Evolutionary conservation across 768 basidiomycete species (phyloP), one percentile per base, ranked within the genome.

Genomic region (Cubamyces sp.): DNA sequence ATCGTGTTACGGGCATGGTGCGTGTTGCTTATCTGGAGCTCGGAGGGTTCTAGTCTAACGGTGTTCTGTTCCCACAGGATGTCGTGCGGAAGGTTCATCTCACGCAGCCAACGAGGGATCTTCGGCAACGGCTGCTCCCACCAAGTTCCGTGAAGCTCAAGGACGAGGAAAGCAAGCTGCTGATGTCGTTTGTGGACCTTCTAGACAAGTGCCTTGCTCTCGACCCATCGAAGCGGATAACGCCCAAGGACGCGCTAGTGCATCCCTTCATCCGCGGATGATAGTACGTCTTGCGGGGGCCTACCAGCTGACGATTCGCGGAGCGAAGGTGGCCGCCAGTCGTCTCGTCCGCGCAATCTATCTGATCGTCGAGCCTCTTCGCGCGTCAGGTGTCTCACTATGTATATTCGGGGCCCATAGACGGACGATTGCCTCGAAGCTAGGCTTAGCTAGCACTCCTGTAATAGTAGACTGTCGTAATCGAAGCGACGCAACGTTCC

Each of bases 161-260:
- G 69, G 95, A 96, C 67, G 96, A 96, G 59, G 95, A 98, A 76
- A 85, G 81, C 70, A 92, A 92, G 75, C 73, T 92, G 66, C 66
- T 97, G 11, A 71, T 81, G 23, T 84, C 87, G 5, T 97, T 99
- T 70, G 83, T 96, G 51, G 96, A 98, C 73, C 74, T 98, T 47
- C 74, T 99, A 60, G 96, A 98, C 70, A 95, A 90, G 76, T 96
- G 96, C 73, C 80, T 97, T 26, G 79, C 85, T 21, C 81, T 99
- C 16, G 96, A 98, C 72, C 91, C 96, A 2, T 81, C 85, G 43
- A 86, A 93, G 72, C 78, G 96, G 69, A 85, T 97, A 34, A 87
- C 87, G n/a, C 95, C 96, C 1, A 87, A 89, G 70, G 96, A 98
- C 70, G 95, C 93, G 4, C 80, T 98, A 42, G 75, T 82, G 9